Percentiles rank a stretch among this genome's conserved stretches.
Conservation (phyloP, 2,329 filamentous ascomycete genomes). For the Chalara sp. region DNA sequence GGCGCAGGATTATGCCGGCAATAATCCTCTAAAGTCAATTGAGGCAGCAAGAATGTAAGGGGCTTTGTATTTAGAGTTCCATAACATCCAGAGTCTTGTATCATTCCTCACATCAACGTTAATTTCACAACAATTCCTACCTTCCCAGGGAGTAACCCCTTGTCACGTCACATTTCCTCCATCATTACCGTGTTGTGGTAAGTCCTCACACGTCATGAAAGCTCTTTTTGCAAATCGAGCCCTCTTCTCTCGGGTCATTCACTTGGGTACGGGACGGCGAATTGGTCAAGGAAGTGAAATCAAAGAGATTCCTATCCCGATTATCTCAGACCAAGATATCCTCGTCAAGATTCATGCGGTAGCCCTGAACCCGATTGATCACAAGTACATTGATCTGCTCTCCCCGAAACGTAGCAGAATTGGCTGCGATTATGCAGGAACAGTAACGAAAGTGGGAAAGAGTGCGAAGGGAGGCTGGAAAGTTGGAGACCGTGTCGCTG, state of each 20-base stretch:
- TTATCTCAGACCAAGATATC: slow-evolving; percentile 24
- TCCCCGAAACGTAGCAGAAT: slow-evolving; percentile 1
- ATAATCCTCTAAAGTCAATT: too few relatives aligned
- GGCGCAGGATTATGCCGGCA: too few relatives aligned
- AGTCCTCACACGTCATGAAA: background rate
- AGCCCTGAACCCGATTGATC: slow-evolving; percentile 33
- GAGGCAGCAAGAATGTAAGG: too few relatives aligned
- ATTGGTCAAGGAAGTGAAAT: slow-evolving; percentile 8
- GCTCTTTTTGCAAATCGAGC: slow-evolving; percentile 1
- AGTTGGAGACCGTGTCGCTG: slow-evolving; percentile 40
- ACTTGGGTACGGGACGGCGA: slow-evolving; percentile 3
- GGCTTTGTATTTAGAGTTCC: too few relatives aligned
- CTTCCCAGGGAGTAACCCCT: too few relatives aligned
- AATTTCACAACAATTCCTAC: too few relatives aligned
- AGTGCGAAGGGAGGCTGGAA: slow-evolving; percentile 39
- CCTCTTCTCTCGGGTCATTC: background rate
- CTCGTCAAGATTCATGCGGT: slow-evolving; percentile 35
- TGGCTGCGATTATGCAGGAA: slow-evolving; percentile 13
- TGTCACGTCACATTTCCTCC: too few relatives aligned
- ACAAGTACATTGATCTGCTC: slow-evolving; percentile 12
- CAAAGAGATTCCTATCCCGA: slow-evolving; percentile 9
- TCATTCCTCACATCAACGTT: too few relatives aligned
- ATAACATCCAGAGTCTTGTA: too few relatives aligned
- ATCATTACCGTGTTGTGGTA: background rate
- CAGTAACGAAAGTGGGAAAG: slow-evolving; percentile 37